These are phyloP conservation scores for Beauveria scarabaeidicola DNA, from an alignment of 2,329 filamentous ascomycete species.

Conservation along the genomic window DNA sequence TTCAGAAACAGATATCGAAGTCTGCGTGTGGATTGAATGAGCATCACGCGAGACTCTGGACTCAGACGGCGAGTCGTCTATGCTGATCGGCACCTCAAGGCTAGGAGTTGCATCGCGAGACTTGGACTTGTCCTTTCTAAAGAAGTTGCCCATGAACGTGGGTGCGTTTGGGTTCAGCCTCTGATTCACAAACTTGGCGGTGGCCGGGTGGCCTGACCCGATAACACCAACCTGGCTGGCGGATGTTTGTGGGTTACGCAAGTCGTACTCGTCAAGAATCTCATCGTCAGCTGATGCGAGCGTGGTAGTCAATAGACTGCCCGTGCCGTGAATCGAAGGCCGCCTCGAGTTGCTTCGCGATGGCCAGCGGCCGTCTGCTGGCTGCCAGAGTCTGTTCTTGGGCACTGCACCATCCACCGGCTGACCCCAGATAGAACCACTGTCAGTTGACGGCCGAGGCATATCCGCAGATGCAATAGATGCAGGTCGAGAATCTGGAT, in stretches of 20 bases:
- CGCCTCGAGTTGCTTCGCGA: constrained; percentile 67
- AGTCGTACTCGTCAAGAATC: constrained; percentile 50
- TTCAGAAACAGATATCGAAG: constrained; percentile 44
- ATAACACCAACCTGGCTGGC: constrained; percentile 62
- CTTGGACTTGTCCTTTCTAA: constrained; percentile 35
- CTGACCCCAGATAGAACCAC: constrained; percentile 63
- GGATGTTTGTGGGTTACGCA: constrained; percentile 42
- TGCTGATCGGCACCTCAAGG: constrained; percentile 27
- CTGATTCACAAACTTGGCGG: constrained; percentile 40
- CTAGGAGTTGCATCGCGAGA: constrained; percentile 26
- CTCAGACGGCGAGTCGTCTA: constrained; percentile 43
- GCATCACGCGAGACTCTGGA: constrained; percentile 48
- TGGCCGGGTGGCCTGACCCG: constrained; percentile 59
- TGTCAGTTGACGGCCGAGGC: constrained; percentile 71
- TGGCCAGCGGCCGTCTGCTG: constrained; percentile 41
- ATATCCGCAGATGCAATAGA: constrained; percentile 63
- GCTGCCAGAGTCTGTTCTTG: constrained; percentile 59
- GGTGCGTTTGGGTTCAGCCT: constrained; percentile 82
- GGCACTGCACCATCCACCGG: constrained; percentile 36
- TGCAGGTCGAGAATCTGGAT: constrained; percentile 54
- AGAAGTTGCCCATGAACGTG: constrained; percentile 70
- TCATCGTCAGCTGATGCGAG: constrained; percentile 57
- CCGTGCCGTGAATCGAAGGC: constrained; percentile 72
- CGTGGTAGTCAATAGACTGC: constrained; percentile 52
- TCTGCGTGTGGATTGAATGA: constrained; percentile 48